These are phyloP conservation scores for Blumeria graminis DNA, from an alignment of 2,329 filamentous ascomycete genomes.

Conservation along the genomic window DNA sequence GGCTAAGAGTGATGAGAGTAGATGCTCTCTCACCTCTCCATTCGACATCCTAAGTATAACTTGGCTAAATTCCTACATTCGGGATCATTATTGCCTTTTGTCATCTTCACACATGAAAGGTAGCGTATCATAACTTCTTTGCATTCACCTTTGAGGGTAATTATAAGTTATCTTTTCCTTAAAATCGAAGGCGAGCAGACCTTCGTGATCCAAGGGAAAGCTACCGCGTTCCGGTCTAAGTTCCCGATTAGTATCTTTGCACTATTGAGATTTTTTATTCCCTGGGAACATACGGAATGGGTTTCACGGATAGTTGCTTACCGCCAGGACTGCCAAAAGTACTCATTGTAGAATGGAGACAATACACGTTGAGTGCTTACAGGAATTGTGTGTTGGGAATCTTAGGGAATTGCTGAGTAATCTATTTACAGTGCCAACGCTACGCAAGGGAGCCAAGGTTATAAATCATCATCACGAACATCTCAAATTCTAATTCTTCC, in stretches of 20 bases:
- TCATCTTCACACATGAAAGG: constrained; percentile 64
- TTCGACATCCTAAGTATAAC: constrained; percentile 69
- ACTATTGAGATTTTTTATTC: background rate
- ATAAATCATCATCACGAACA: too few relatives aligned
- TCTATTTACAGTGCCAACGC: too few relatives aligned
- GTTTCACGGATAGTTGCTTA: constrained; percentile 36
- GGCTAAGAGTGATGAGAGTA: background rate
- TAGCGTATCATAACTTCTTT: constrained; percentile 72
- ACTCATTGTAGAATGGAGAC: constrained; percentile 21
- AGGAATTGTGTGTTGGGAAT: too few relatives aligned
- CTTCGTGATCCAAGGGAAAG: constrained; percentile 91
- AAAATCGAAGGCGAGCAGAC: constrained; percentile 17
- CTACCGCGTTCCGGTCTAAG: constrained; percentile 67
- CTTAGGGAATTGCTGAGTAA: too few relatives aligned
- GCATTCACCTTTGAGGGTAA: constrained; percentile 47
- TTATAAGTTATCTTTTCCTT: background rate
- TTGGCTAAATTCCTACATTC: constrained; percentile 73
- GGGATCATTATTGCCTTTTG: constrained; percentile 62
- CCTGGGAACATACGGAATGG: constrained; percentile 34
- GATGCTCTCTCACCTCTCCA: constrained; percentile 53
- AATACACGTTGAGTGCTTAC: too few relatives aligned
- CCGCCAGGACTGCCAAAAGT: constrained; percentile 47
- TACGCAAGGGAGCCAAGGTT: too few relatives aligned
- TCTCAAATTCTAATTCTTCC: too few relatives aligned
- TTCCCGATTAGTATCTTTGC: background rate